These are phyloP conservation scores for Erythrobasidium hasegawianum DNA, from an alignment of 1,284 basidiomycete genomes.

Conservation along the genomic window DNA sequence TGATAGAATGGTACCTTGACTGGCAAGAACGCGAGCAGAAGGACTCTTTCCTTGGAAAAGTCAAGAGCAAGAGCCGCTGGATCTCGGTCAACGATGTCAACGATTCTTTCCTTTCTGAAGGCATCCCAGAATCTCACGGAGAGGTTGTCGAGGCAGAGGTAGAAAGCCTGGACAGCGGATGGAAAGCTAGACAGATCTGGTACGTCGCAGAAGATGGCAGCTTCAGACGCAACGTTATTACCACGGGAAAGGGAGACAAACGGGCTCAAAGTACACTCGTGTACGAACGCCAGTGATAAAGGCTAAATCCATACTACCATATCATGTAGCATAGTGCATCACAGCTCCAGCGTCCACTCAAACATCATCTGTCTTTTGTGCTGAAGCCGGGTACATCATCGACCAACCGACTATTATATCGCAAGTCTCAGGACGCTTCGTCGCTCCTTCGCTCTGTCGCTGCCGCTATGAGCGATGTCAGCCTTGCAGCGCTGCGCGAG, in stretches of 20 bases:
- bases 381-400: no score
- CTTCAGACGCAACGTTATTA: conserved; percentile 7
- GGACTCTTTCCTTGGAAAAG: conserved; percentile 12
- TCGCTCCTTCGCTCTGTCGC: no score
- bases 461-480: conserved; percentile 4
- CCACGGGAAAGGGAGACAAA: not conserved
- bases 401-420: no score
- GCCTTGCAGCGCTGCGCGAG: conserved; percentile 22
- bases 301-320: no score
- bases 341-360: no score
- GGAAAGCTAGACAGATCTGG: conserved; percentile 21
- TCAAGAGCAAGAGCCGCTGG: conserved; percentile 23
- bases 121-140: not conserved
- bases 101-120: conserved; percentile 3
- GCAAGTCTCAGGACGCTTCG: no score
- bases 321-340: no score
- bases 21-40: conserved; percentile 17
- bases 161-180: conserved; percentile 6
- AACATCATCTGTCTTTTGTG: no score
- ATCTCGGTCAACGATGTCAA: not conserved
- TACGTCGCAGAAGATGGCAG: conserved; percentile 1
- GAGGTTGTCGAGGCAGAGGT: conserved; percentile 10
- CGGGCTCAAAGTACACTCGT: conserved; percentile 4
- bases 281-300: not conserved
- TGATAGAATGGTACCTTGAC: conserved; percentile 6